Base-by-base conservation (phyloP, 108 stramenopile species). In the Pseudonitzschia multistriata region DNA sequence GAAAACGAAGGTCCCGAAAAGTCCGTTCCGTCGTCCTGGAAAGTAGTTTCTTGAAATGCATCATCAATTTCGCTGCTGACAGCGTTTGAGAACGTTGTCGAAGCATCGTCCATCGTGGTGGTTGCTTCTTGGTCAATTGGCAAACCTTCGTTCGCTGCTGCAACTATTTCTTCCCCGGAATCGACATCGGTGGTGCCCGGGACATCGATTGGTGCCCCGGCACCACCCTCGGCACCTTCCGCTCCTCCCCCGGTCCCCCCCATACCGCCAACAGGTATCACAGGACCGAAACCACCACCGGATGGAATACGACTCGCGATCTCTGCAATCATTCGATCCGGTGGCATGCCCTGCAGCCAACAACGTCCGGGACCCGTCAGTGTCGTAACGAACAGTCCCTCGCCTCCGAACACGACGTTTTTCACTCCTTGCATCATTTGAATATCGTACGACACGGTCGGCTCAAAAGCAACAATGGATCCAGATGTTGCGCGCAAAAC, bases 341-440 rank as follows among this genome's bases (percentile, higher is more conserved):
- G 84, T n/a, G 94, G 94, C 80, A 92, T 78, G 19, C 92, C 89
- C 67, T 95, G 94, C 5, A 95, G 77, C 86, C 90, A 93, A 8
- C 92, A 86, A 28, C 52, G 40, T 24, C 82, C 82, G 1, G 94
- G 94, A 34, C 95, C 95, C 22, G 67, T 84, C 40, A 96, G 77
- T 25, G 89, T 85, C 19, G 95, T 90, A 14, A 96, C 65, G 74
- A 96, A 96, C 21, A 96, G 53, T 8, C 92, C 95, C 68, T 93
- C 92, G 4, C 92, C 92, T 36, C 95, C 95, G 81, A 96, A 96
- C 78, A 96, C 70, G 30, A 79, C 92, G 76, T 96, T 96, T 68
- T 89, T 92, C 54, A 96, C 80, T 7, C 92, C 92, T 8, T 82
- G 74, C 66, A 92, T 76, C 74, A 79, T 87, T 83, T 92, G 78